Conservation (phyloP, 352 stramenopile genomes). For the Phytophthora citrophthora region DNA sequence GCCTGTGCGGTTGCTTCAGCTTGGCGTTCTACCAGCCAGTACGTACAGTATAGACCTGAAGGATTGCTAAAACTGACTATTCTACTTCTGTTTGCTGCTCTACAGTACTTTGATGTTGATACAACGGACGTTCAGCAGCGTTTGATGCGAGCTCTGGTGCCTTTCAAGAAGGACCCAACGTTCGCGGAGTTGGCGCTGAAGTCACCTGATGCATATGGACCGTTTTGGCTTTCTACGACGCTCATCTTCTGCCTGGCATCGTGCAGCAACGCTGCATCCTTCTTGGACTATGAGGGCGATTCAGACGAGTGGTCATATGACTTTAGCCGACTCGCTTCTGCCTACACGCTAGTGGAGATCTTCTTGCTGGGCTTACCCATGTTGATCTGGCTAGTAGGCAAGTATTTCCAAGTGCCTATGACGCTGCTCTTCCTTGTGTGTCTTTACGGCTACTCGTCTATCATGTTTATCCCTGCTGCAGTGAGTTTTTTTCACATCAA, state of each 20-base stretch:
- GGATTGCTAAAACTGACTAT: not conserved
- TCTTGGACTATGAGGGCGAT: conserved; percentile 74
- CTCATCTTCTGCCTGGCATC: conserved; percentile 88
- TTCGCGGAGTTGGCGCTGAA: conserved; percentile 75
- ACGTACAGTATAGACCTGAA: conserved; percentile 16
- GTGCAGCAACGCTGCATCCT: conserved; percentile 86
- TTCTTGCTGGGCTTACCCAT: conserved; percentile 79
- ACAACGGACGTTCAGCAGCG: conserved; percentile 82
- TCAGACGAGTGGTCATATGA: conserved; percentile 79
- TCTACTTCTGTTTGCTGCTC: conserved; percentile 5
- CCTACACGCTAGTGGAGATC: conserved; percentile 79
- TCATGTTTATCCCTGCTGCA: conserved; percentile 82
- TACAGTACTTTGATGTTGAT: conserved; percentile 89
- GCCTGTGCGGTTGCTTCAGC: conserved; percentile 83
- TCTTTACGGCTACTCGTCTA: conserved; percentile 86
- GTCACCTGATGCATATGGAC: conserved; percentile 80
- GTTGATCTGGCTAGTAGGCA: conserved; percentile 79
- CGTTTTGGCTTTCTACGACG: conserved; percentile 86
- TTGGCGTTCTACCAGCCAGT: conserved; percentile 87
- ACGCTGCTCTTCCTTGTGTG: conserved; percentile 84
- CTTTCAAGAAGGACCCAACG: conserved; percentile 85
- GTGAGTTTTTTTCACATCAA: conserved; percentile 36
- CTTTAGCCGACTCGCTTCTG: conserved; percentile 79
- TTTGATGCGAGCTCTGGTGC: conserved; percentile 71
- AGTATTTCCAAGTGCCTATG: conserved; percentile 81